Base-by-base conservation (phyloP, 306 rosid genomes). In the Heteromeles arbutifolia region DNA sequence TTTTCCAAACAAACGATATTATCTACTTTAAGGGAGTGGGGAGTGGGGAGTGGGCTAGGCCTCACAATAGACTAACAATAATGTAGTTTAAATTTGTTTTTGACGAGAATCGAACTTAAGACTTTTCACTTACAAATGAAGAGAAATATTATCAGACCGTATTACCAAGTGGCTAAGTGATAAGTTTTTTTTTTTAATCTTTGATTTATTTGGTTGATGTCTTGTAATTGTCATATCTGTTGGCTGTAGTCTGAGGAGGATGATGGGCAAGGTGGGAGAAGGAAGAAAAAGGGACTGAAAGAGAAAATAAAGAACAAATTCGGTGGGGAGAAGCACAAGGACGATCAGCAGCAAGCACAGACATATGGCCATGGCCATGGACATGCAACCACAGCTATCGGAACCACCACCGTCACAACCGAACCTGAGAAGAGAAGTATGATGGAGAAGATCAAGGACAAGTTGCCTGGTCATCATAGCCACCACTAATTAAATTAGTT, bases 391-490 rank as follows among this genome's bases (percentile, higher is more conserved):
- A 19, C 62, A n/a, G 37, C 34, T 0, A 25, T n/a, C 1, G 14
- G 62, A 4, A 45, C 77, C 0, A 66, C 86, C 22, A 61, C 75
- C 1, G 39, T 24, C 11, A 34, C 77, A 11, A 52, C 61, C 1
- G 90, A 84, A 59, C 89, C 70, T 48, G 90, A 85, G 84, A 91
- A 90, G 88, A 91, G 82, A 74, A 77, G 90, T 11, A 45, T 91
- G 26, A 69, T 88, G 78, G 92, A 91, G 44, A 93, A 87, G 91
- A 88, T 93, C 84, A 91, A 78, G 81, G 92, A 90, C 25, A 93
- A 88, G 79, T 80, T 93, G 65, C 94, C 96, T 18, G 97, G 97
- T 29, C 96, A 89, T 48, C 90, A 85, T 74, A 32, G 0, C 74
- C 15, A 39, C 73, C 73, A 41, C 45, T 73, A 21, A 26, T 5